Base-by-base conservation (phyloP, 2,329 filamentous ascomycete species). In the Xylariomycetidae sp. region DNA sequence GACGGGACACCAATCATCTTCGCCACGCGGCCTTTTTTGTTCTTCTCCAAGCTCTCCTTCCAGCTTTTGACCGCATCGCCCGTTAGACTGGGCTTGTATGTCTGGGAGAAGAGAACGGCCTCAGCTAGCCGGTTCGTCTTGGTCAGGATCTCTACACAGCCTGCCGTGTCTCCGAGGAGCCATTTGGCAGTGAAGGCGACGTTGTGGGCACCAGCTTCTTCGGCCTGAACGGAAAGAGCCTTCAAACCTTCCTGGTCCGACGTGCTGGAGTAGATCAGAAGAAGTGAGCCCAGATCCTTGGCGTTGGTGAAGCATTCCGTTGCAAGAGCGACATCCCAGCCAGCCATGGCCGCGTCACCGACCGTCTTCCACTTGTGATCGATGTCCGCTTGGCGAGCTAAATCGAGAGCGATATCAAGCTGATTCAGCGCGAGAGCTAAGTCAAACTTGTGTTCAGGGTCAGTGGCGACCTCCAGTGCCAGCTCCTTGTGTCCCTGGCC, bases 341-440 rank as follows among this genome's bases (percentile, higher is more conserved):
- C 82, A 8, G 80, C 67, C 25, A 98, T 74, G 2, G 92, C 92
- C 2, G 89, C 85, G 50, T 98, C 92, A 40, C 92, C 92, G 4
- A 98, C 87, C 4, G 80, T 89, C 74, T 97, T 97, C 92, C 92
- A 98, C 65, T 95, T 95, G 66, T 97, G 90, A 59, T 97, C 92
- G 2, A 81, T 85, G 44, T 96, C 84, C 9, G 88, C 85, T 58
- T 85, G 73, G 25, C 81, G 76, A 6, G 92, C 90, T 31, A 97
- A 79, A 40, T 88, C 81, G 3, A 95, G 74, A 1, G 90, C 90
- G 53, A 90, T 85, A 25, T 89, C 77, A 11, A 97, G 77, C 44
- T 92, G 84, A 50, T 83, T 87, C 27, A 98, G 72, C 3, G 80
- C 75, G 19, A 98, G 71, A 0, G 92, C 84, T 15, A 98, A 76